Base-by-base conservation (phyloP, 1,284 basidiomycete genomes). In the Ganoderma lingzhi region DNA sequence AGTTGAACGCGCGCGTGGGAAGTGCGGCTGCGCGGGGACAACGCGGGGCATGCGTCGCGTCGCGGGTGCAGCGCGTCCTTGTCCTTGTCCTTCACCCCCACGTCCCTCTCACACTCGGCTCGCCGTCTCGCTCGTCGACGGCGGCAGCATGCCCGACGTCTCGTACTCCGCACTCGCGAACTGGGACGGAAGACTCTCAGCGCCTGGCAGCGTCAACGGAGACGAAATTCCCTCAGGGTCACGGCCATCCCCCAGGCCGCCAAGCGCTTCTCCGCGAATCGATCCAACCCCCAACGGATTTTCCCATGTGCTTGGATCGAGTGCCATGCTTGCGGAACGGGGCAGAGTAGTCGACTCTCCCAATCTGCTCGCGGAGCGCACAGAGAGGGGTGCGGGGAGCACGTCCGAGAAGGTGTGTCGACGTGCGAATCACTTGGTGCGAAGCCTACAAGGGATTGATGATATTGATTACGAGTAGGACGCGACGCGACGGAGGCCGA, bases 141-240 rank as follows among this genome's bases (percentile, higher is more conserved):
- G 65, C 59, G 66, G 42, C 56, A 45, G 17, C 23, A 67, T 67
- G 66, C 51, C 41, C 44, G 55, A 35, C 23, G 30, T 15, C 15
- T 35, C 32, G 23, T 76, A 73, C 67, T 77, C 76, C 10, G 72
- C 74, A 64, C 77, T 78, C 63, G 77, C 77, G 9, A 78, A 78
- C 62, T 78, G 77, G 77, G 75, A 77, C 65, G 77, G 77, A 59
- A 60, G 74, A 5, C 70, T 74, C 15, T 64, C 66, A 14, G 61
- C 63, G 30, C 53, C 66, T 10, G 66, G 64, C 64, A 42, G 51
- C 42, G 45, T 42, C 51, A 53, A 63, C 44, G 45, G 42, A n/a
- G 41, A 44, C 62, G 55, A 41, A 19, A 30, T 64, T 65, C 19
- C 42, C 39, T 64, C 70, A 66, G 62, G 56, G 58, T 66, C 70